Evolutionary conservation across 2,329 filamentous ascomycete genomes (phyloP).

Genomic region (Thermomyces lanuginosus): DNA sequence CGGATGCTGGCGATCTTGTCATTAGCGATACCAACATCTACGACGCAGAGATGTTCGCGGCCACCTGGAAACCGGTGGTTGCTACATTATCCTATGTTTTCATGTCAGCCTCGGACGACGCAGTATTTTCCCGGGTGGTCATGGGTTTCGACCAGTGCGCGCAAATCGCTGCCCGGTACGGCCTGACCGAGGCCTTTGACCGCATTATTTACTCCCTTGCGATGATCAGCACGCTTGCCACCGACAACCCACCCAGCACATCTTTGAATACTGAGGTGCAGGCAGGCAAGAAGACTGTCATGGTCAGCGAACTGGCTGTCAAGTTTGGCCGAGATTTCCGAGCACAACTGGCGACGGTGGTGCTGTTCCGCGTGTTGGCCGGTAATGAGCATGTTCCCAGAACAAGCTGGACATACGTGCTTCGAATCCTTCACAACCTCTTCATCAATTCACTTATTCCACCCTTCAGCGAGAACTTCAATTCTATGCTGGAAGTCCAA

Average conservation of each 20-base stretch:
- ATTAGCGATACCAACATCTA: conserved; percentile 85
- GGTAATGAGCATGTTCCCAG: conserved; percentile 65
- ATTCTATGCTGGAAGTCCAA: conserved; percentile 52
- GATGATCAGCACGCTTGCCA: conserved; percentile 75
- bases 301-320: conserved; percentile 96
- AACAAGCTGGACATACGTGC: conserved; percentile 46
- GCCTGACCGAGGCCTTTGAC: conserved; percentile 71
- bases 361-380: conserved; percentile 83
- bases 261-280: conserved; percentile 90
- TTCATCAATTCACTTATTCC: conserved; percentile 91
- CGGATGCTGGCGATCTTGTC: conserved; percentile 54
- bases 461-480: conserved; percentile 52
- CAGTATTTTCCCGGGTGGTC: conserved; percentile 84
- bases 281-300: conserved; percentile 76
- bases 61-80: conserved; percentile 88
- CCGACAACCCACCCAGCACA: conserved; percentile 62
- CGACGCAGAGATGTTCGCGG: conserved; percentile 93
- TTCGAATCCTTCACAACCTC: conserved; percentile 84
- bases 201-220: conserved; percentile 82
- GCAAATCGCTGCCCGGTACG: conserved; percentile 73
- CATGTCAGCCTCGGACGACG: conserved; percentile 93
- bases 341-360: conserved; percentile 80
- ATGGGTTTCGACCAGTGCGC: conserved; percentile 94
- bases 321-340: conserved; percentile 88
- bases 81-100: conserved; percentile 95